phyloP scores from a whole-genome alignment of 495 filamentous ascomycete genomes.

The Lasiosphaeria hispida region DNA sequence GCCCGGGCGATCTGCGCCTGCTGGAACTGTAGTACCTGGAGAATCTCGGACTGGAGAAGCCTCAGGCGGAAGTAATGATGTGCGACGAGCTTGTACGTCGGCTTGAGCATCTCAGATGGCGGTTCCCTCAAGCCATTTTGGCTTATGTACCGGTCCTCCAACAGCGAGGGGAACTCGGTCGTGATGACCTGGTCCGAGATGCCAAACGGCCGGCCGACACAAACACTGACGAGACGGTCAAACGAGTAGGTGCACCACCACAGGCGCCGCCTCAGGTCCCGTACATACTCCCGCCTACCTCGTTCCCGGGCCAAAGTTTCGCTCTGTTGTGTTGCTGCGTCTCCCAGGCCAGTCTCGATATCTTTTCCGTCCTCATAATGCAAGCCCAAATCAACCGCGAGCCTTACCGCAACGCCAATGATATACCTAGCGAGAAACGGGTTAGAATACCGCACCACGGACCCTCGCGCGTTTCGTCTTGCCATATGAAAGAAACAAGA shows the following conservation, averaged over 20 bases:
- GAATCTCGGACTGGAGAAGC: constrained; percentile 91
- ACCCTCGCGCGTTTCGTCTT: no score
- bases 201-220: constrained; percentile 89
- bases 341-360: constrained; percentile 38
- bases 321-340: constrained; percentile 20
- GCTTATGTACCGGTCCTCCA: constrained; percentile 90
- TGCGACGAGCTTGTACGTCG: constrained; percentile 84
- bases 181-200: constrained; percentile 93
- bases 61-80: constrained; percentile 90
- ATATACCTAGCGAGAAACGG: constrained; percentile 60
- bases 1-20: constrained; percentile 65
- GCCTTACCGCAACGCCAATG: constrained; percentile 82
- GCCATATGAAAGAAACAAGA: neutral
- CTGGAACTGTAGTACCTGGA: constrained; percentile 89
- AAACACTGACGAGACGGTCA: constrained; percentile 86
- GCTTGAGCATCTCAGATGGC: constrained; percentile 43
- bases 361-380: constrained; percentile 88
- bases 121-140: constrained; percentile 64
- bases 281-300: constrained; percentile 79
- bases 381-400: constrained; percentile 87
- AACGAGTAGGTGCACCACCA: constrained; percentile 98
- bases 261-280: constrained; percentile 80
- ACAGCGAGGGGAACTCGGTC: constrained; percentile 83
- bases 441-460: constrained; percentile 4
- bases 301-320: constrained; percentile 47